Evolutionary conservation across 1,139 yeast genomes (phyloP).

Genomic region (Candida tropicalis): DNA sequence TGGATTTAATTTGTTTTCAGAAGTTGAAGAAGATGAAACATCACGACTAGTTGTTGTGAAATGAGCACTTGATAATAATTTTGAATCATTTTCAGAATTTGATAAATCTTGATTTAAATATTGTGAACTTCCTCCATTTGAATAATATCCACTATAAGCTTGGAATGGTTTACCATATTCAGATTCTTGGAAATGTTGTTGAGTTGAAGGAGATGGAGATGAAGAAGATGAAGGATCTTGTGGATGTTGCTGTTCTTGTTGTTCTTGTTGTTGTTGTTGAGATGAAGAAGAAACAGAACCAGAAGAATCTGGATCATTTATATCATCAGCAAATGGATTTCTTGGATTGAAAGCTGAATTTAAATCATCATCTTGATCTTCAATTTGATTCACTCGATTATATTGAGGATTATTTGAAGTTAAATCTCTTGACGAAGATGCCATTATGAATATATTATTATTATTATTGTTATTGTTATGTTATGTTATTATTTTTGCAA

Average conservation of each 20-base stretch:
- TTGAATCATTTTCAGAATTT: slow-evolving; percentile 25
- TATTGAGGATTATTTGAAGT: slow-evolving; percentile 31
- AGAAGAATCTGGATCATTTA: slow-evolving; percentile 9
- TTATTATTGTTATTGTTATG: no score
- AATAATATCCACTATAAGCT: slow-evolving; percentile 48
- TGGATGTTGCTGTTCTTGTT: slow-evolving; percentile 24
- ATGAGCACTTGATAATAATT: slow-evolving; percentile 10
- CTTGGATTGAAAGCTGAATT: slow-evolving; percentile 17
- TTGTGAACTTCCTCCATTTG: slow-evolving; percentile 45
- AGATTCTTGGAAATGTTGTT: slow-evolving; percentile 5
- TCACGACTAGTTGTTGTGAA: slow-evolving; percentile 2
- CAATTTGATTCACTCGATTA: slow-evolving; percentile 18
- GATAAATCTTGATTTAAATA: slow-evolving; percentile 33
- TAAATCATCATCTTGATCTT: slow-evolving; percentile 17
- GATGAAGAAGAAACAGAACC: slow-evolving; percentile 26
- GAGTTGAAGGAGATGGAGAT: slow-evolving; percentile 7
- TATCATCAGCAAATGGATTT: slow-evolving; percentile 33
- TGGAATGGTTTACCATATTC: slow-evolving; percentile 42
- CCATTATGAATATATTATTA: slow-evolving; percentile 10
- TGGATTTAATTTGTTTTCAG: slow-evolving; percentile 16
- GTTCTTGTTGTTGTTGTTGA: slow-evolving; percentile 26
- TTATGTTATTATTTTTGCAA: no score
- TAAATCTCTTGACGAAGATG: slow-evolving; percentile 33
- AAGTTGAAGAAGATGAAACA: slow-evolving; percentile 18
- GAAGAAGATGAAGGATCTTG: slow-evolving; percentile 20